Evolutionary conservation across 768 basidiomycete genomes (phyloP), one percentile per base, ranked within the genome.

Genomic region (Lactarius indigo): DNA sequence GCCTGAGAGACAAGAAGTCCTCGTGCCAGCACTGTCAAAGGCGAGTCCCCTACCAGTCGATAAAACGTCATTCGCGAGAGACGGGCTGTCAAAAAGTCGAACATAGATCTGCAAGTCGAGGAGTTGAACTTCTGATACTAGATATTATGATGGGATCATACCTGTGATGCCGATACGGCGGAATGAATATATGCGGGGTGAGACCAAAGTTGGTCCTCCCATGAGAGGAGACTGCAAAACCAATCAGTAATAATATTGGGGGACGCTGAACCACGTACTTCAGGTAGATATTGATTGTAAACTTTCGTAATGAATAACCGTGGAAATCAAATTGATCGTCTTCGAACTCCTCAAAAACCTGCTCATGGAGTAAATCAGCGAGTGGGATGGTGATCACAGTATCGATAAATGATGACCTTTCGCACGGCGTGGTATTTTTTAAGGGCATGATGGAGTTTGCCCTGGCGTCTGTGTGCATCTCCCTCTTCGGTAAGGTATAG

Each of bases 291-390:
- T 88, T 89, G 39, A 98, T 78, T 9, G 91, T 96, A 72, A 88
- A 91, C 72, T 92, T 94, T 61, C 97, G 88, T 70, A 98, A 70
- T 70, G 92, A 92, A 76, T 98, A 99, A 8, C 90, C 87, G 75
- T 99, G 97, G 82, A 99, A 99, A 76, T 99, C 97, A 72, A 90
- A 98, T 77, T 98, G 95, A 73, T 97, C 96, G 70, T 98, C 94
- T 69, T 97, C 94, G 69, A 91, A 85, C 61, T 91, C 90, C 61
- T 89, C 84, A 75, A 96, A 98, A 18, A 88, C 78, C 92, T 92
- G 47, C 33, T 58, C 37, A n/a, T 13, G 3, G 37, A 1, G 17
- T 6, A 28, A 55, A 61, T 28, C 54, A 39, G 62, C 61, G 55
- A 56, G 67, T 15, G 26, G 30, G 13, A 52, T 50, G 54, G 68